Base-by-base conservation (phyloP, 2,329 filamentous ascomycete genomes). In the Xylaria sp. region DNA sequence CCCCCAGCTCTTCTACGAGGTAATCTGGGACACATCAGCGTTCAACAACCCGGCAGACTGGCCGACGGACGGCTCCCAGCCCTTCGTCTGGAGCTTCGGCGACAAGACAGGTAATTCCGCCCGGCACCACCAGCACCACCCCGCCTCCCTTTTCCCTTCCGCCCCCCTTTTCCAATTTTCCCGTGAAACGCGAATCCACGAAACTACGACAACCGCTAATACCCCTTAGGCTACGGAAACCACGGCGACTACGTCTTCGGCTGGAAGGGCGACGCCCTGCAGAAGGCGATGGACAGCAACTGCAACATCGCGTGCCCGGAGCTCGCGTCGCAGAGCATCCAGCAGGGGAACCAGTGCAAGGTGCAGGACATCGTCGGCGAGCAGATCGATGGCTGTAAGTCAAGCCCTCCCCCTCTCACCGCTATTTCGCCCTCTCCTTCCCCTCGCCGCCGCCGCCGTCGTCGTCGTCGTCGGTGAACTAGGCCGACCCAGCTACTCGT, bases 1-100 rank as follows among this genome's bases (percentile, higher is more conserved):
- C 8, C 82, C 88, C 23, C 88, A 88, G 31, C 81, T 91, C 67
- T 90, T 91, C 81, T 88, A 83, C 73, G 88, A 90, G 78, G 84
- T 88, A 69, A 84, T 88, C 71, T 90, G 84, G 82, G 79, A 83
- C 58, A 77, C 76, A 9, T 66, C 73, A 2, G 65, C 69, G 3
- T 78, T 76, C 52, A 78, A 77, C 66, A 69, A 77, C 62, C 58
- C 66, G 37, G 57, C 69, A 0, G 70, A 75, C 10, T 78, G 76
- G 76, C 76, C 76, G 0, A 63, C 66, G 34, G 76, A 78, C 48
- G 76, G 76, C 10, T 76, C 76, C 18, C 76, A 78, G 63, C 74
- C 74, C 1, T 75, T 74, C 54, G 68, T 71, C 4, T 72, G 73
- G 23, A 71, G 68, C 31, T 71, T 71, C 46, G 74, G 73, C n/a